Percentiles rank a stretch among this genome's conserved stretches.
Evolutionary conservation across 2,329 filamentous ascomycete genomes (phyloP).

Genomic region (Cladophialophora carrionii): DNA sequence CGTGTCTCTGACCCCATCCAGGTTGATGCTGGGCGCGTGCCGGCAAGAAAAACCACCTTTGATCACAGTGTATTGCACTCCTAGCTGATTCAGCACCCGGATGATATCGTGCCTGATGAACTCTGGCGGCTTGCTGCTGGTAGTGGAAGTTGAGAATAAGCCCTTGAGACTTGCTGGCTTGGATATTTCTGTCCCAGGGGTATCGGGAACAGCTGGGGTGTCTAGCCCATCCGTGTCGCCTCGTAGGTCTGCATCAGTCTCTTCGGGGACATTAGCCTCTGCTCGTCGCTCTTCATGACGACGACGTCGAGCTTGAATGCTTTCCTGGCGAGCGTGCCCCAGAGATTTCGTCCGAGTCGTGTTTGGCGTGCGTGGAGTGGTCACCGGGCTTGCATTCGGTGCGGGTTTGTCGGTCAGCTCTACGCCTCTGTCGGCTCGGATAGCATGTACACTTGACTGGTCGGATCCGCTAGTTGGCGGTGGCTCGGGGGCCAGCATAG

Average conservation of each 20-base stretch:
- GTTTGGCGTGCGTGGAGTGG: slow-evolving; percentile 63
- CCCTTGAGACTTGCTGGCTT: slow-evolving; percentile 97
- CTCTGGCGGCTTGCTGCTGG: slow-evolving; percentile 83
- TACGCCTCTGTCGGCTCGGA: slow-evolving; percentile 45
- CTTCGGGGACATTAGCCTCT: slow-evolving; percentile 82
- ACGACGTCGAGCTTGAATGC: slow-evolving; percentile 82
- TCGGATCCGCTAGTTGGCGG: slow-evolving; percentile 79
- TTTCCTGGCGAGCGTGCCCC: slow-evolving; percentile 85
- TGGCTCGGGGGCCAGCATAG: slow-evolving; percentile 61
- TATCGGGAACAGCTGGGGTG: slow-evolving; percentile 49
- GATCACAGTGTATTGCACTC: slow-evolving; percentile 90
- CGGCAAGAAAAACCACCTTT: slow-evolving; percentile 90
- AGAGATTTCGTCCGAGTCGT: slow-evolving; percentile 77
- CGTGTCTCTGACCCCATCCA: slow-evolving; percentile 70
- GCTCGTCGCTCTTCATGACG: slow-evolving; percentile 67
- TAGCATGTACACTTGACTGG: slow-evolving; percentile 61
- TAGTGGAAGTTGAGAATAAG: slow-evolving; percentile 95
- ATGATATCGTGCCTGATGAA: slow-evolving; percentile 90
- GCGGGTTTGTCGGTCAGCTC: slow-evolving; percentile 53
- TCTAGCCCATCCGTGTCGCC: slow-evolving; percentile 57
- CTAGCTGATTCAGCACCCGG: slow-evolving; percentile 81
- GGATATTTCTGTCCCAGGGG: slow-evolving; percentile 69
- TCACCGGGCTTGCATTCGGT: slow-evolving; percentile 57
- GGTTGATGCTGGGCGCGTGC: slow-evolving; percentile 85
- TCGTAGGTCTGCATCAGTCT: slow-evolving; percentile 79